A percentile compares a stretch with the other conserved stretches of the same genome.
Conservation (phyloP, 164 flowering plant species). For the Chimonanthus praecox region DNA sequence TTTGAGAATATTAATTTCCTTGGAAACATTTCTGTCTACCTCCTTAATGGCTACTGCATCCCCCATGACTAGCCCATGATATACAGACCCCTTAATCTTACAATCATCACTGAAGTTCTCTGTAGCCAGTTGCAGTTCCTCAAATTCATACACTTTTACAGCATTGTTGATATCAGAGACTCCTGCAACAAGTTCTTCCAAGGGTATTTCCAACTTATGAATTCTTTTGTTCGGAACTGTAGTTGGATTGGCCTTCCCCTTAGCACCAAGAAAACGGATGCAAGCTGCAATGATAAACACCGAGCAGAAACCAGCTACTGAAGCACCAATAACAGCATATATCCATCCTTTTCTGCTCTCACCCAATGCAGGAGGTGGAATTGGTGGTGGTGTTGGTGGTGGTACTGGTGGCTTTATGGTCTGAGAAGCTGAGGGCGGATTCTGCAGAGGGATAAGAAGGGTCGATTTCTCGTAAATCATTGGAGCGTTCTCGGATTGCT, state of each 20-base stretch:
- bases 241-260: not conserved
- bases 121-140: constrained; percentile 45
- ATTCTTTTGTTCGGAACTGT: not conserved
- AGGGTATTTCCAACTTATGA: not conserved
- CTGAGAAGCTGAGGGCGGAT: constrained; percentile 33
- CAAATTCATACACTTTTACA: constrained; percentile 28
- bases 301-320: not conserved
- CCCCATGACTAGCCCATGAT: constrained; percentile 33
- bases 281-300: not conserved
- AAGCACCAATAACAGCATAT: not conserved
- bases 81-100: constrained; percentile 46
- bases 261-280: not conserved
- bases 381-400: not conserved
- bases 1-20: constrained; percentile 45
- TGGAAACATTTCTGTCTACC: constrained; percentile 30
- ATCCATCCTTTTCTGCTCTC: not conserved
- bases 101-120: constrained; percentile 37
- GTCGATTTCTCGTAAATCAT: constrained; percentile 48
- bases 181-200: constrained; percentile 26
- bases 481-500: constrained; percentile 19
- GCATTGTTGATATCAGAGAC: constrained; percentile 32
- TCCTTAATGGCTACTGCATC: constrained; percentile 42
- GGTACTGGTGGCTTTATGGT: constrained; percentile 12
- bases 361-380: not conserved
- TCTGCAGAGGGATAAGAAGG: constrained; percentile 53